Evolutionary conservation across 345 rosid genomes (phyloP).

Genomic region (Rhodamnia argentea): DNA sequence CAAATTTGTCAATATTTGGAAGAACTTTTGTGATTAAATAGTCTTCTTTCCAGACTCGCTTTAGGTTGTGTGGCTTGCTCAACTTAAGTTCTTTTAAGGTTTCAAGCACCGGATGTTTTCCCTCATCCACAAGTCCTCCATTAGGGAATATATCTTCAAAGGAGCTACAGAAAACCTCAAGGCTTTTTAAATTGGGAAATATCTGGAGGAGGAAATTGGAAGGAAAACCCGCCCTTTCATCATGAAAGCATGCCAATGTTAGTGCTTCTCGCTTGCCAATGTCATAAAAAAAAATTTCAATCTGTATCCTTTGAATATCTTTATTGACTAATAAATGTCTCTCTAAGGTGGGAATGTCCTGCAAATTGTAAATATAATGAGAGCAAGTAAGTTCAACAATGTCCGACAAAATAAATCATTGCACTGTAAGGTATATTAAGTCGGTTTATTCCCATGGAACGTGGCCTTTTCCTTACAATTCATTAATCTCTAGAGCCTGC

Average conservation of each 20-base stretch:
- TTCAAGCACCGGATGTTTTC: background rate
- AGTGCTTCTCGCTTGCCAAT: background rate
- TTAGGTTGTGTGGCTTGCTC: too few relatives aligned
- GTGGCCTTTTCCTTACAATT: background rate
- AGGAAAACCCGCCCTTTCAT: too few relatives aligned
- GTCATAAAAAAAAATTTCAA: background rate
- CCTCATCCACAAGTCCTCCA: background rate
- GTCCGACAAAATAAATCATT: too few relatives aligned
- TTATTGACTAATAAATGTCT: background rate
- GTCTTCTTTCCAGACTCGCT: too few relatives aligned
- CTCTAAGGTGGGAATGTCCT: background rate
- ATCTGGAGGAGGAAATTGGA: too few relatives aligned
- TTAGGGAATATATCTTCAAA: background rate
- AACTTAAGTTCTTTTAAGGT: too few relatives aligned
- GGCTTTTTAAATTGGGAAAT: background rate
- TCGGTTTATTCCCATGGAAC: too few relatives aligned
- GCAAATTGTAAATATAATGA: too few relatives aligned
- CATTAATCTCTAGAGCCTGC: background rate
- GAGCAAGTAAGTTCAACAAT: too few relatives aligned
- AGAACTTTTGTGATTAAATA: too few relatives aligned
- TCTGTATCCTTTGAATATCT: background rate
- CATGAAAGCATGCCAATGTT: background rate
- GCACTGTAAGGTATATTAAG: too few relatives aligned
- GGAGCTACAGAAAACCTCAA: background rate
- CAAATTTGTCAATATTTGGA: too few relatives aligned